Percentiles rank a stretch among this genome's conserved stretches.
phyloP scores from a whole-genome alignment of 441 rosid genomes.

The Populus hybrid region DNA sequence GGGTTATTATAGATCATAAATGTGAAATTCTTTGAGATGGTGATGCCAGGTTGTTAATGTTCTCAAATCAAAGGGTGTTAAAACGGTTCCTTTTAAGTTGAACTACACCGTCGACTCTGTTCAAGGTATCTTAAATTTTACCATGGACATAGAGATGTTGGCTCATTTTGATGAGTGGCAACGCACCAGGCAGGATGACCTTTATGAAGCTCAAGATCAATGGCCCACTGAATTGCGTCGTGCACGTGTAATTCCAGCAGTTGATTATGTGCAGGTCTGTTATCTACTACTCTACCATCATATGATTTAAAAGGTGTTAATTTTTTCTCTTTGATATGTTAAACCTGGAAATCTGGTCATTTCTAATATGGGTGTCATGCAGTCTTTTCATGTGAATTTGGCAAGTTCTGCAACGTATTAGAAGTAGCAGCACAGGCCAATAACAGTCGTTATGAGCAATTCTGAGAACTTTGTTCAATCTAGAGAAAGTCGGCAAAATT shows the following conservation, averaged over 20 bases:
- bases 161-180: constrained; percentile 97
- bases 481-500: not conserved
- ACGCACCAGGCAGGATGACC: constrained; percentile 56
- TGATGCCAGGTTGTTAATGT: constrained; percentile 63
- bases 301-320: not conserved
- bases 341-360: not conserved
- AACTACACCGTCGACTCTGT: constrained; percentile 74
- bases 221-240: constrained; percentile 86
- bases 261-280: constrained; percentile 76
- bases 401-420: not conserved
- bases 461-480: not conserved
- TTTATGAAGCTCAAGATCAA: constrained; percentile 85
- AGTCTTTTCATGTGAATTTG: not conserved
- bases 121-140: constrained; percentile 81
- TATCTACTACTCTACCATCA: not conserved
- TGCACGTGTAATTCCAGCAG: constrained; percentile 68
- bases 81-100: constrained; percentile 75
- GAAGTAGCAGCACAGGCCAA: not conserved
- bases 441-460: not conserved
- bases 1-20: not conserved
- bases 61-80: constrained; percentile 70
- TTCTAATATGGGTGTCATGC: not conserved
- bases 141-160: constrained; percentile 83
- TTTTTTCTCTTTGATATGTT: not conserved
- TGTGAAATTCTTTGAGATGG: constrained; percentile 12